A percentile compares a stretch with the other conserved stretches of the same genome.
Conservation (phyloP, 78 protist genomes). For the Planoprotostelium fungivorum region DNA sequence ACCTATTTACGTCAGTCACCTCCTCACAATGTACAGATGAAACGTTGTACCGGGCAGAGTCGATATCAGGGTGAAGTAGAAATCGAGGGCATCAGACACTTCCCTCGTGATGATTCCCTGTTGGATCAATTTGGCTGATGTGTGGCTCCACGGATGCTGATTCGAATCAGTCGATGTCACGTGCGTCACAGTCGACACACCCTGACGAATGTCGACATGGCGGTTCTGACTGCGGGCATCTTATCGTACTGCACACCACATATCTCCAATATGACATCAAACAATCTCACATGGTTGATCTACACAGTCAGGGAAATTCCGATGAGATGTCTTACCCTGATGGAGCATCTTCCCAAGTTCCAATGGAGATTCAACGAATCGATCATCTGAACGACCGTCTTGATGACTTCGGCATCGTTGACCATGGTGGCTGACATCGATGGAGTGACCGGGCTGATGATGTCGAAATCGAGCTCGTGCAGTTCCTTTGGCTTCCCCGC, state of each 20-base stretch:
- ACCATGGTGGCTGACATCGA: slow-evolving; percentile 2
- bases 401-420: slow-evolving; percentile 34
- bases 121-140: not conserved
- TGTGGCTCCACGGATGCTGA: not conserved
- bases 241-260: not conserved
- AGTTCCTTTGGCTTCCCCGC: slow-evolving; percentile 44
- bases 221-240: not conserved
- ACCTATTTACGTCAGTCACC: too few species aligned
- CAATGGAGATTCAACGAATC: slow-evolving; percentile 14
- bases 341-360: slow-evolving; percentile 6
- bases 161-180: not conserved
- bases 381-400: slow-evolving; percentile 41
- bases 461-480: slow-evolving; percentile 57
- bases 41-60: not conserved
- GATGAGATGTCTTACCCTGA: not conserved
- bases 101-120: not conserved
- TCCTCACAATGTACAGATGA: not conserved
- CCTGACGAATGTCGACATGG: not conserved
- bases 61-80: not conserved
- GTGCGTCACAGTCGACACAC: not conserved
- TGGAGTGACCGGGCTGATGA: slow-evolving; percentile 34
- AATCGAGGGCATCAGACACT: not conserved
- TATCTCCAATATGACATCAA: not conserved
- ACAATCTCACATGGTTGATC: not conserved
- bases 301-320: not conserved